phyloP scores from a whole-genome alignment of 768 basidiomycete genomes.

The Auriculariales sp. region DNA sequence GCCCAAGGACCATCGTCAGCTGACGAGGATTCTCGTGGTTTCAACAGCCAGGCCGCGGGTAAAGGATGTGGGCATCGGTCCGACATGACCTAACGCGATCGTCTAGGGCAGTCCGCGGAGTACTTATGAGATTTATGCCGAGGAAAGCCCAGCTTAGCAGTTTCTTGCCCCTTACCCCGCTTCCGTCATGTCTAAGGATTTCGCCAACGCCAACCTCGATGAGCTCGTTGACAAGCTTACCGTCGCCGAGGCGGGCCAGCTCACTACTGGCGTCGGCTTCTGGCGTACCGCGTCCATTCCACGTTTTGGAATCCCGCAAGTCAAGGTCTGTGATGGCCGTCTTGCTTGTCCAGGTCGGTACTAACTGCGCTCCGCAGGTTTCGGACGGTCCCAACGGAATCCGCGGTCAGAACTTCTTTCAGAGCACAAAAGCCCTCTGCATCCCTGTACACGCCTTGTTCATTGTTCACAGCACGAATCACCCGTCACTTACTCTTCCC shows the following conservation, averaged over 20 bases:
- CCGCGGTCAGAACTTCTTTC: conserved; percentile 53
- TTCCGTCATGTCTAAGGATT: too few species aligned
- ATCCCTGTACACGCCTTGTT: conserved; percentile 34
- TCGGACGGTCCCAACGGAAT: conserved; percentile 32
- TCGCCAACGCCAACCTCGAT: conserved; percentile 45
- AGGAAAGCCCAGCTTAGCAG: too few species aligned
- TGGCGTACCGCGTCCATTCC: conserved; percentile 55
- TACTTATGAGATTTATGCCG: too few species aligned
- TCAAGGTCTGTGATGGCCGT: conserved; percentile 62
- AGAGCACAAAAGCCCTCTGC: conserved; percentile 48
- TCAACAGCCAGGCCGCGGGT: too few species aligned
- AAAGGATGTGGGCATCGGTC: too few species aligned
- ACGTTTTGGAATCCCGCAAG: conserved; percentile 43
- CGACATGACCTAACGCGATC: too few species aligned
- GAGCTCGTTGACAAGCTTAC: conserved; percentile 37
- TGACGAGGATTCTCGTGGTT: too few species aligned
- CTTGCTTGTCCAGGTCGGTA: conserved; percentile 27
- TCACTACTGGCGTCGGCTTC: conserved; percentile 53
- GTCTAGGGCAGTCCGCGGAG: too few species aligned
- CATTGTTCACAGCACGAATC: too few species aligned
- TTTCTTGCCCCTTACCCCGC: too few species aligned
- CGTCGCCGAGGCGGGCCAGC: conserved; percentile 46
- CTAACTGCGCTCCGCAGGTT: background rate
- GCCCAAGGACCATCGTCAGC: too few species aligned
- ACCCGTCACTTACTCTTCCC: background rate